Percentiles rank a stretch among this genome's conserved stretches.
phyloP scores from a whole-genome alignment of 257 asterid species.

The Scutellaria minor region DNA sequence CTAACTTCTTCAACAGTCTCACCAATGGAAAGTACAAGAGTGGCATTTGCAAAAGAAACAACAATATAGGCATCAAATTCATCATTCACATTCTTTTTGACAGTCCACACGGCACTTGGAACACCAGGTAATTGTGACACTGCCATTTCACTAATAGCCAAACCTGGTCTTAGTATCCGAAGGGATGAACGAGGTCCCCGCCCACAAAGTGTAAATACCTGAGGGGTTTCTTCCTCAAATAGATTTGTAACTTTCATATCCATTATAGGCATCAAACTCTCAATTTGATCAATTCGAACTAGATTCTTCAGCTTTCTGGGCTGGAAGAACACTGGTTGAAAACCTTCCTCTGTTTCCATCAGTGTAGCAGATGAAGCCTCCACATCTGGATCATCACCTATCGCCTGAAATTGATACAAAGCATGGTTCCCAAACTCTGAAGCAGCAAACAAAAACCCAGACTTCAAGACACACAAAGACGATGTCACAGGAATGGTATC shows the following conservation, averaged over 20 bases:
- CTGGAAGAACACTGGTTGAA: slow-evolving; percentile 95
- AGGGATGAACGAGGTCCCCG: slow-evolving; percentile 95
- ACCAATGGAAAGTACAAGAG: slow-evolving; percentile 98
- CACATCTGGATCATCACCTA: slow-evolving; percentile 95
- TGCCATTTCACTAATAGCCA: slow-evolving; percentile 99
- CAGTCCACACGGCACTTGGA: slow-evolving; percentile 99
- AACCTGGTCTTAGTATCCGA: slow-evolving; percentile 87
- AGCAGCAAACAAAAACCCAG: slow-evolving; percentile 96
- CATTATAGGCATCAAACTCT: slow-evolving; percentile 96
- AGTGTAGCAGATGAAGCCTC: slow-evolving; percentile 91
- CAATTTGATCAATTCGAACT: slow-evolving; percentile 87
- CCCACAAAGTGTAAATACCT: slow-evolving; percentile 91
- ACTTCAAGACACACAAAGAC: slow-evolving; percentile 91
- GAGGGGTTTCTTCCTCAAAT: slow-evolving; percentile 98
- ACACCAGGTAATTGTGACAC: slow-evolving; percentile 98
- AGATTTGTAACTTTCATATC: slow-evolving; percentile 89
- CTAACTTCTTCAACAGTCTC: slow-evolving; percentile 99
- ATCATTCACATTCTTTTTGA: slow-evolving; percentile 86
- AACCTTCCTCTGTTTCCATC: slow-evolving; percentile 99
- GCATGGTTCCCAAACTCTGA: slow-evolving; percentile 99
- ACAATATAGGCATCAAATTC: slow-evolving; percentile 99
- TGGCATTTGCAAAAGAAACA: slow-evolving; percentile 97
- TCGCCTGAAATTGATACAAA: slow-evolving; percentile 92
- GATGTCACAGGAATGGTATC: slow-evolving; percentile 96
- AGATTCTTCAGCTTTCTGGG: slow-evolving; percentile 96